A percentile compares a stretch with the other conserved stretches of the same genome.
phyloP scores from a whole-genome alignment of 2,329 filamentous ascomycete genomes.

The Macrophomina pseudophaseolina region DNA sequence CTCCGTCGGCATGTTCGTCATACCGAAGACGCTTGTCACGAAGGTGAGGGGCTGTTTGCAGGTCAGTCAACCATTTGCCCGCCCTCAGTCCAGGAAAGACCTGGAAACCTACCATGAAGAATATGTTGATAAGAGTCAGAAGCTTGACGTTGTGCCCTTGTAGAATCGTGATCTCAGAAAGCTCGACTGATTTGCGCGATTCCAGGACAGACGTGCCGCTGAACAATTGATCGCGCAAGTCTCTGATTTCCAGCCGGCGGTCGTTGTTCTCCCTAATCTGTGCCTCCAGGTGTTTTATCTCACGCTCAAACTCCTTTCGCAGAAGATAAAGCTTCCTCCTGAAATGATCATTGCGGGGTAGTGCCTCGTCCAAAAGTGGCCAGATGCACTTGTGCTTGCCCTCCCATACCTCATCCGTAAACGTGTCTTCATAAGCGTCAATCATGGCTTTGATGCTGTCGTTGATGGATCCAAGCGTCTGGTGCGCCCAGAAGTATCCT shows the following conservation, averaged over 20 bases:
- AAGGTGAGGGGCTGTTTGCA: slow-evolving; percentile 59
- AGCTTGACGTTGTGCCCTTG: slow-evolving; percentile 68
- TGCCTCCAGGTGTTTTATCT: slow-evolving; percentile 56
- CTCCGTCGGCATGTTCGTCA: slow-evolving; percentile 51
- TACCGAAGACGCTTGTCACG: slow-evolving; percentile 64
- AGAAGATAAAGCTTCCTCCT: slow-evolving; percentile 55
- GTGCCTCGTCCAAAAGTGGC: slow-evolving; percentile 57
- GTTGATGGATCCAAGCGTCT: slow-evolving; percentile 65
- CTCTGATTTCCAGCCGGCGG: slow-evolving; percentile 60
- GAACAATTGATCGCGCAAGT: slow-evolving; percentile 66
- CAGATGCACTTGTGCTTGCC: slow-evolving; percentile 61
- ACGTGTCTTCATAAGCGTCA: slow-evolving; percentile 61
- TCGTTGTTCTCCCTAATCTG: slow-evolving; percentile 60
- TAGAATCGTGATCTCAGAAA: slow-evolving; percentile 56
- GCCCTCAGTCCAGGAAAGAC: background rate
- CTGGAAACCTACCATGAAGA: slow-evolving; percentile 53
- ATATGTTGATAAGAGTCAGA: slow-evolving; percentile 64
- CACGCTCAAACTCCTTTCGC: slow-evolving; percentile 56
- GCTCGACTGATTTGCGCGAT: slow-evolving; percentile 63
- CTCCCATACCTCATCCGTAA: slow-evolving; percentile 64
- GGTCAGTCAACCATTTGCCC: background rate
- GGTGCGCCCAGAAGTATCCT: slow-evolving; percentile 67
- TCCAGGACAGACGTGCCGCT: slow-evolving; percentile 68
- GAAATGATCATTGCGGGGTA: slow-evolving; percentile 55
- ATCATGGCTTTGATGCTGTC: slow-evolving; percentile 65